phyloP scores from a whole-genome alignment of 73 alveolate genomes.

The Uronychia setigera region DNA sequence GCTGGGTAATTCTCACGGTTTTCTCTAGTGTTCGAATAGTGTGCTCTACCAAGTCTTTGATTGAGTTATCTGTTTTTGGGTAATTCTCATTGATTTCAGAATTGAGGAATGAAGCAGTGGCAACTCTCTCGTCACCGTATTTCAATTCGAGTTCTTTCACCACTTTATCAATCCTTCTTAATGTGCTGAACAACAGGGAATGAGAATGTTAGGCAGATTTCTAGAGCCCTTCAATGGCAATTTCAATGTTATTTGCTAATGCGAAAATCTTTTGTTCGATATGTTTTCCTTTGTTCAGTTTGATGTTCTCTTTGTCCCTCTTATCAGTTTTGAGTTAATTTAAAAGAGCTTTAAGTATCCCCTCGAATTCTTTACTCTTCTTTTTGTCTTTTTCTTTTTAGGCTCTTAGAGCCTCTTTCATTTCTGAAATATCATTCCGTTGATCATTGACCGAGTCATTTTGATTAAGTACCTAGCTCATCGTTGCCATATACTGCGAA shows the following conservation, averaged over 20 bases:
- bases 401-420: not conserved
- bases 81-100: not conserved
- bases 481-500: too few species aligned
- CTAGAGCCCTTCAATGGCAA: not conserved
- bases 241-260: not conserved
- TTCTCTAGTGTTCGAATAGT: not conserved
- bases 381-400: not conserved
- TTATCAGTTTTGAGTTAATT: not conserved
- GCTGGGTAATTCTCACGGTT: not conserved
- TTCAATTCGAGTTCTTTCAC: not conserved
- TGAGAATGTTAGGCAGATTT: not conserved
- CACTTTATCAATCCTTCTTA: not conserved
- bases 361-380: not conserved
- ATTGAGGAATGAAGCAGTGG: too few species aligned
- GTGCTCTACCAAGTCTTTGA: not conserved
- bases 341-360: not conserved
- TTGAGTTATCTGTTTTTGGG: not conserved
- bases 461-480: too few species aligned
- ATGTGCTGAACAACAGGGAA: not conserved
- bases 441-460: too few species aligned
- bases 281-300: not conserved
- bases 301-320: not conserved
- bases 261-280: not conserved
- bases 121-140: too few species aligned
- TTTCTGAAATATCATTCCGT: too few species aligned